These are phyloP conservation scores for Pisolithus tinctorius DNA, from an alignment of 768 basidiomycete genomes.

Conservation along the genomic window DNA sequence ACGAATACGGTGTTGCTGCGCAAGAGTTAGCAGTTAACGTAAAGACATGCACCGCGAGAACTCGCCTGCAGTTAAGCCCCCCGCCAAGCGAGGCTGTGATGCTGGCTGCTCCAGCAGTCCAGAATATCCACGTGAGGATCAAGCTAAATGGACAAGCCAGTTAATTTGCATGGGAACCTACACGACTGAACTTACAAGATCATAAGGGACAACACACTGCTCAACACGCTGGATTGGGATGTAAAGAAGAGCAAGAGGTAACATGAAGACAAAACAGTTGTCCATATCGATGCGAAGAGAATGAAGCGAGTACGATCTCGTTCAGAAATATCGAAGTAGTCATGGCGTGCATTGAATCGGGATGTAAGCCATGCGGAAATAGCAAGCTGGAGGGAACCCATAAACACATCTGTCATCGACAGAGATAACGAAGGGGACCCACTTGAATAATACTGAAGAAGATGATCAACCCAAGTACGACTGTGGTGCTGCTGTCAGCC, in stretches of 20 bases:
- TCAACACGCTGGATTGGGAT: conserved; percentile 41
- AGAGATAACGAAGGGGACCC: conserved; percentile 4
- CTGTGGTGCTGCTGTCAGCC: conserved; percentile 30
- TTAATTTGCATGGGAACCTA: not conserved
- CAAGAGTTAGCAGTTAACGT: not conserved
- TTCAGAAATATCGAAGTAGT: conserved; percentile 41
- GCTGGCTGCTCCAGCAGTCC: conserved; percentile 67
- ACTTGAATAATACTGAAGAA: conserved; percentile 67
- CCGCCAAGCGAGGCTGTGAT: conserved; percentile 64
- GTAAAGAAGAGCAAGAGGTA: conserved; percentile 51
- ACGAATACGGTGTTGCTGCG: conserved; percentile 38
- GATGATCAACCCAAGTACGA: conserved; percentile 43
- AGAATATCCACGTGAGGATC: conserved; percentile 67
- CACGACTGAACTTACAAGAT: conserved; percentile 43
- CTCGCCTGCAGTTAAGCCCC: conserved; percentile 61
- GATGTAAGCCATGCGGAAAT: conserved; percentile 69
- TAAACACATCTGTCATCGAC: not conserved
- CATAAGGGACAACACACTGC: conserved; percentile 58
- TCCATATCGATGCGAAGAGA: conserved; percentile 71
- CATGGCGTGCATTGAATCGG: conserved; percentile 49
- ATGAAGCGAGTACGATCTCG: conserved; percentile 61
- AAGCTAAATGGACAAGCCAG: conserved; percentile 37
- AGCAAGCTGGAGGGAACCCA: conserved; percentile 38
- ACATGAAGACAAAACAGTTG: conserved; percentile 45
- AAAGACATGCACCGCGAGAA: not conserved